These are phyloP conservation scores for Candida freyschussii DNA, from an alignment of 1,139 yeast species.

Conservation along the genomic window DNA sequence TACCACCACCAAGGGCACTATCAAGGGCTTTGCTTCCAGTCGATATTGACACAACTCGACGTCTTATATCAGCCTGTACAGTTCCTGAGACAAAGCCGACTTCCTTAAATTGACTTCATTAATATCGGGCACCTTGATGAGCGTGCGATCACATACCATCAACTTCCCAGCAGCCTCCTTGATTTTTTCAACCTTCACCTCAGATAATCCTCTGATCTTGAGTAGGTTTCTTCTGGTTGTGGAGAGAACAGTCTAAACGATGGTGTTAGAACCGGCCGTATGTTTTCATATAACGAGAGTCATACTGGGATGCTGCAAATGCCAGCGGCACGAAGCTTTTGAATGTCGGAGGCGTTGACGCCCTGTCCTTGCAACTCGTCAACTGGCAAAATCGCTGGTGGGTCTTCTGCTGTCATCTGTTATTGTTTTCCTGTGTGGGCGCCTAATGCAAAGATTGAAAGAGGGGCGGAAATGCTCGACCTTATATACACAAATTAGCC, in stretches of 20 bases:
- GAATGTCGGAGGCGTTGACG: slow-evolving; percentile 54
- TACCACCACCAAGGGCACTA: slow-evolving; percentile 52
- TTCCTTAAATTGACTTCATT: slow-evolving; percentile 19
- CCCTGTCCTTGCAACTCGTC: slow-evolving; percentile 55
- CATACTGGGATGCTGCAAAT: slow-evolving; percentile 49
- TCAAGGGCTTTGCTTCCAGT: slow-evolving; percentile 55
- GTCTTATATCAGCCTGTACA: slow-evolving; percentile 45
- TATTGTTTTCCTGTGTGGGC: background rate
- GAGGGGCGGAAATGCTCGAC: too few relatives aligned
- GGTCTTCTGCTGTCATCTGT: slow-evolving; percentile 14
- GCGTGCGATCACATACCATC: slow-evolving; percentile 25
- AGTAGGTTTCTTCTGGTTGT: slow-evolving; percentile 49
- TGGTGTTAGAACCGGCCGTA: background rate
- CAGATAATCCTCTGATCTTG: slow-evolving; percentile 53
- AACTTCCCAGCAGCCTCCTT: slow-evolving; percentile 57
- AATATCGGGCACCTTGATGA: background rate
- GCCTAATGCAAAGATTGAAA: too few relatives aligned
- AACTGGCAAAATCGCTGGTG: slow-evolving; percentile 32
- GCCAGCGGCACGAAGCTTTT: slow-evolving; percentile 48
- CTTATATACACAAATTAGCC: too few relatives aligned
- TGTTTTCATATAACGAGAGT: slow-evolving; percentile 3
- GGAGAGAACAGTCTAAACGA: slow-evolving; percentile 41
- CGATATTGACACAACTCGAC: slow-evolving; percentile 41
- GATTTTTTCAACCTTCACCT: slow-evolving; percentile 55
- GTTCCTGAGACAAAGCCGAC: slow-evolving; percentile 53